phyloP scores from a whole-genome alignment of 2,329 filamentous ascomycete species.

The Ascochyta clinopodiicola region DNA sequence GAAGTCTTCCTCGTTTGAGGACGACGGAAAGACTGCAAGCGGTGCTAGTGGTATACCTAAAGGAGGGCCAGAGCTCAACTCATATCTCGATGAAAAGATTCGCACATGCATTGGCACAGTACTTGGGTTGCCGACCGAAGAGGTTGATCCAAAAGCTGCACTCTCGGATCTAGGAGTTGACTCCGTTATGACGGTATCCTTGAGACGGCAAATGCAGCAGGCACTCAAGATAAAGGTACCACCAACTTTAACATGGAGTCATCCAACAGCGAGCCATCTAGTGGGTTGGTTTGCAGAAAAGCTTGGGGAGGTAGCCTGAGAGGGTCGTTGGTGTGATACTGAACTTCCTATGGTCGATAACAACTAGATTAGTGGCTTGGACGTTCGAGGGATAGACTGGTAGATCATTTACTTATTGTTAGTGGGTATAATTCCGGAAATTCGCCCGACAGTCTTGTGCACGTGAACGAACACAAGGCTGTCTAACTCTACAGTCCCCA shows the following conservation, averaged over 20 bases:
- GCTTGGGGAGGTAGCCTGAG: constrained; percentile 10
- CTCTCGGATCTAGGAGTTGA: constrained; percentile 50
- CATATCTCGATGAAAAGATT: constrained; percentile 40
- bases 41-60: constrained; percentile 4
- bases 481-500: no score
- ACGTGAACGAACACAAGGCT: no score
- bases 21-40: background rate
- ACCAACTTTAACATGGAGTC: constrained; percentile 50
- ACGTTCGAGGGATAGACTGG: no score
- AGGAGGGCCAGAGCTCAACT: constrained; percentile 33
- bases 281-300: constrained; percentile 44
- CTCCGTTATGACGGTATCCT: constrained; percentile 48
- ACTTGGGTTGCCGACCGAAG: constrained; percentile 33
- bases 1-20: constrained; percentile 1
- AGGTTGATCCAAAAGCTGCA: constrained; percentile 43
- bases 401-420: no score
- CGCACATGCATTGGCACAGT: constrained; percentile 42
- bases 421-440: no score
- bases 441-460: no score
- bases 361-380: no score
- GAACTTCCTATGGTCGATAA: no score
- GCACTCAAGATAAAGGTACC: constrained; percentile 45
- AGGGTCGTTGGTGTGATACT: no score
- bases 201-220: constrained; percentile 45
- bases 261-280: constrained; percentile 48